Base-by-base conservation (phyloP, 73 alveolate genomes). In the Effrenium voratum region DNA sequence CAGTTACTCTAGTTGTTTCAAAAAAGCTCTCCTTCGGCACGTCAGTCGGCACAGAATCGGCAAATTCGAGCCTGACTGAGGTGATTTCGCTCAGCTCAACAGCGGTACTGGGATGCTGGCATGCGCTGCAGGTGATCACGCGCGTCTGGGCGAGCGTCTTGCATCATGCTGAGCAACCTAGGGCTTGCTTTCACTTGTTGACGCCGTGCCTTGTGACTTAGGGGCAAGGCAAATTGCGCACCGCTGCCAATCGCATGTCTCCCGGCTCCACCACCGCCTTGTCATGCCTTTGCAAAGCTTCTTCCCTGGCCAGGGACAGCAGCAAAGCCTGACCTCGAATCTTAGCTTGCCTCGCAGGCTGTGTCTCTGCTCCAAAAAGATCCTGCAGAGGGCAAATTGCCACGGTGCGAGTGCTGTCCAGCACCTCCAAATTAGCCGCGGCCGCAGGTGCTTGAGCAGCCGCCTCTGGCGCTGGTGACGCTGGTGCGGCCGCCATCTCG, bases 61-160 rank as follows among this genome's bases (percentile, higher is more conserved):
- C 93, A 19, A 84, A 47, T 6, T 84, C 93, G 32, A 84, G 4
- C 90, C 90, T 79, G 66, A 36, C 5, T 26, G 12, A 22, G 76
- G 46, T 19, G 47, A 41, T 41, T 5, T 41, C 12, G 55, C 68
- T 15, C 22, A 41, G 22, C 13, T 10, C 1, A 75, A 5, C 16
- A 22, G n/a, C 16, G 0, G 72, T 2, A 22, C 86, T 76, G 60
- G 59, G 86, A 41, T 13, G 0, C 30, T 24, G 45, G 38, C 93
- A 84, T 84, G 38, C 75, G 93, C 59, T 84, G 93, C 80, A 84
- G 68, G 68, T 84, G 93, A 28, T 55, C 75, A 2, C 93, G 93
- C 10, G 68, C 60, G 45, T 84, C 81, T 15, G 80, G 93, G 28
- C 52, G 38, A 22, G 73, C 60, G 55, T 84, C 93, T 55, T 84